Percentiles rank a stretch among this genome's conserved stretches.
Evolutionary conservation across 805 yeast species (phyloP).

Genomic region (Wickerhamomyces bisporus): DNA sequence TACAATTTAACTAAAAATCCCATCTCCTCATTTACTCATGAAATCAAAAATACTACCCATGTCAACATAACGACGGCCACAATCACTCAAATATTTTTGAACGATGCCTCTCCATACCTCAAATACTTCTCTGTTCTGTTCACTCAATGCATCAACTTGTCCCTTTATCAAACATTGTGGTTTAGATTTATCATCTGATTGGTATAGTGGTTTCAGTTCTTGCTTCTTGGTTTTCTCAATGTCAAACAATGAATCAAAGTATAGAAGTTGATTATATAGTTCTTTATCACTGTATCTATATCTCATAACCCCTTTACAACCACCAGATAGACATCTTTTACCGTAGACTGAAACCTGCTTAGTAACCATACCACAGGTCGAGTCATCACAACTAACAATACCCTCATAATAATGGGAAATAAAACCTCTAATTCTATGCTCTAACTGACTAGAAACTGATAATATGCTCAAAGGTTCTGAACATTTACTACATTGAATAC

Average conservation of each 20-base stretch:
- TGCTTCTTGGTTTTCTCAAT: slow-evolving; percentile 66
- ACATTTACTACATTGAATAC: slow-evolving; percentile 68
- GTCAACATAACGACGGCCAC: slow-evolving; percentile 87
- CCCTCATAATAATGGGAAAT: slow-evolving; percentile 81
- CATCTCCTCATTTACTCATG: slow-evolving; percentile 27
- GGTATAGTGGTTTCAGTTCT: slow-evolving; percentile 48
- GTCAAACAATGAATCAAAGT: slow-evolving; percentile 75
- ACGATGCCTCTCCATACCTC: slow-evolving; percentile 51
- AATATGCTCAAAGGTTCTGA: slow-evolving; percentile 43
- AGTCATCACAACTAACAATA: slow-evolving; percentile 80
- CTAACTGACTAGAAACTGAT: slow-evolving; percentile 67
- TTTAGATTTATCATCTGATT: slow-evolving; percentile 27
- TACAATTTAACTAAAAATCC: too few relatives aligned
- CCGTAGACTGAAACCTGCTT: slow-evolving; percentile 90
- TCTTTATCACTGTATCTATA: slow-evolving; percentile 73
- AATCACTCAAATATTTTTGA: slow-evolving; percentile 66
- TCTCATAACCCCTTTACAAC: slow-evolving; percentile 74
- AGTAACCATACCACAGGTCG: slow-evolving; percentile 73
- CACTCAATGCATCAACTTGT: slow-evolving; percentile 68
- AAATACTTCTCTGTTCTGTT: slow-evolving; percentile 68
- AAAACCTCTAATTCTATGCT: slow-evolving; percentile 60
- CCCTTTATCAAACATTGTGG: slow-evolving; percentile 36
- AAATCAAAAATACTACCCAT: slow-evolving; percentile 75
- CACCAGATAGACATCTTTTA: slow-evolving; percentile 60
- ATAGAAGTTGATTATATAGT: slow-evolving; percentile 80